Conservation (phyloP, 2,329 filamentous ascomycete genomes). For the Ophiostoma perfectum region DNA sequence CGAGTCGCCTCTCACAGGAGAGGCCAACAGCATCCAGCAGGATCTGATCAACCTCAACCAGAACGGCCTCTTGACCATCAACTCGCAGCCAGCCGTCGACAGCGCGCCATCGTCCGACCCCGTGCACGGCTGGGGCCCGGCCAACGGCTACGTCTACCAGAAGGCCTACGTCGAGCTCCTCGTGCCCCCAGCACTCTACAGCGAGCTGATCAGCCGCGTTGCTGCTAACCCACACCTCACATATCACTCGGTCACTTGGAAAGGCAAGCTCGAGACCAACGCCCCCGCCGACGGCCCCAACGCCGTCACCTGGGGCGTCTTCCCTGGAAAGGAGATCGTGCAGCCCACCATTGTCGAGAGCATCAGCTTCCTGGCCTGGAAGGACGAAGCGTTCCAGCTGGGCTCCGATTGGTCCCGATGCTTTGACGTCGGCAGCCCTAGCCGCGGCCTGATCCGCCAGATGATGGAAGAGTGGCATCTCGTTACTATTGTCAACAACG, state of each 20-base stretch:
- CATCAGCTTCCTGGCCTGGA: conserved; percentile 96
- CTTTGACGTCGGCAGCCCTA: conserved; percentile 69
- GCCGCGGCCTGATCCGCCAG: conserved; percentile 70
- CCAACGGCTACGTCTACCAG: conserved; percentile 95
- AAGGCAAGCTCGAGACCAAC: conserved; percentile 77
- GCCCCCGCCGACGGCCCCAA: conserved; percentile 82
- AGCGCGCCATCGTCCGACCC: conserved; percentile 82
- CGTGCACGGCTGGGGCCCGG: conserved; percentile 88
- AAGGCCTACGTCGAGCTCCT: conserved; percentile 95
- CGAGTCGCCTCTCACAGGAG: conserved; percentile 76
- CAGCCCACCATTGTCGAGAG: conserved; percentile 99
- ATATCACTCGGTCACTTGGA: conserved; percentile 87
- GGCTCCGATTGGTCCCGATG: conserved; percentile 93
- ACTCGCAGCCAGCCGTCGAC: conserved; percentile 93
- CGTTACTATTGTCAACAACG: conserved; percentile 97
- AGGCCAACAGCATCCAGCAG: conserved; percentile 71
- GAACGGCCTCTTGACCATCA: conserved; percentile 87
- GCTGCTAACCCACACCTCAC: conserved; percentile 75
- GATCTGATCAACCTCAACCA: conserved; percentile 77
- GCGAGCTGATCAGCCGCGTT: conserved; percentile 71
- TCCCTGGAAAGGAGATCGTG: conserved; percentile 98
- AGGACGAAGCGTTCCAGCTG: conserved; percentile 91
- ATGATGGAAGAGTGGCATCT: conserved; percentile 91
- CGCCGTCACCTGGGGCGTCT: conserved; percentile 98
- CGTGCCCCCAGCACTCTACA: conserved; percentile 72